A percentile compares a stretch with the other conserved stretches of the same genome.
Conservation (phyloP, 1,139 yeast species). For the Pichia sp. region DNA sequence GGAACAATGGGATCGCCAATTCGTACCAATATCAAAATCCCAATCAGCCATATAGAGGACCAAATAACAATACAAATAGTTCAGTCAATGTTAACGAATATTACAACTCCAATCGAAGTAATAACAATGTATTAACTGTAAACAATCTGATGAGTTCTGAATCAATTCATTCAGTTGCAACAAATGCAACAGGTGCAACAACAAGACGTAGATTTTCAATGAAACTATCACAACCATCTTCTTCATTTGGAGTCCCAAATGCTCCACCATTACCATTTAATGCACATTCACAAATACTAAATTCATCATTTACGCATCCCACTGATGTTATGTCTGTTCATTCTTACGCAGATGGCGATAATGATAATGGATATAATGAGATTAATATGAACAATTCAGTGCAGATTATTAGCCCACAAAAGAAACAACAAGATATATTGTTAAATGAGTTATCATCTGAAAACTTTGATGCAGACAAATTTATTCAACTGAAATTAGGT, state of each 20-base stretch:
- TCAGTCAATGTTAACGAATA: conserved; percentile 9
- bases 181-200: conserved; percentile 9
- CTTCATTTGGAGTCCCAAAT: conserved; percentile 1
- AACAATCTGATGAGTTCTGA: conserved; percentile 4
- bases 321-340: conserved; percentile 1
- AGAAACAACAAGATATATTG: conserved; percentile 4
- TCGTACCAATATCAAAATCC: background rate
- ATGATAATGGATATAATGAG: background rate
- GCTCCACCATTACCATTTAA: conserved; percentile 11
- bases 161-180: conserved; percentile 10
- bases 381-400: background rate
- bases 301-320: conserved; percentile 1
- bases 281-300: conserved; percentile 10
- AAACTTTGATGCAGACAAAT: conserved; percentile 5
- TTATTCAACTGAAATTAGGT: conserved; percentile 8
- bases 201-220: conserved; percentile 16
- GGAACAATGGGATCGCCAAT: background rate
- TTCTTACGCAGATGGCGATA: background rate
- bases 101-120: background rate
- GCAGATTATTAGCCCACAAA: background rate
- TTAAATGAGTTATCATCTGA: conserved; percentile 3
- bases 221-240: conserved; percentile 11
- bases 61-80: background rate
- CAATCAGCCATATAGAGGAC: background rate
- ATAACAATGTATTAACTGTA: background rate